A percentile compares a stretch with the other conserved stretches of the same genome.
These are phyloP conservation scores for Cytospora schulzeri DNA, from an alignment of 2,329 filamentous ascomycete genomes.

Conservation along the genomic window DNA sequence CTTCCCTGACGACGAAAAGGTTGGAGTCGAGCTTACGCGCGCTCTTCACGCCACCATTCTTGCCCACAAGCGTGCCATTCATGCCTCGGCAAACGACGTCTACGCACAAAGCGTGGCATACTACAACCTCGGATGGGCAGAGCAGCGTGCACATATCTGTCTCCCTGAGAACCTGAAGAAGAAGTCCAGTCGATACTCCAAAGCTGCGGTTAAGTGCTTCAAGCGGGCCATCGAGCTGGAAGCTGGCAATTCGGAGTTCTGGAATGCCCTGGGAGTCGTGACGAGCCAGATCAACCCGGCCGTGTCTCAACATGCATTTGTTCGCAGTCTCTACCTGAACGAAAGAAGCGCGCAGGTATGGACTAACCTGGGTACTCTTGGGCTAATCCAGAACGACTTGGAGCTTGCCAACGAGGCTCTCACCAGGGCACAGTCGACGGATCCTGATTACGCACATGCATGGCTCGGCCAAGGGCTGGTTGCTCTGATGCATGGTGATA, in stretches of 20 bases:
- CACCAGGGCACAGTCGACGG: constrained; percentile 86
- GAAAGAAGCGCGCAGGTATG: constrained; percentile 83
- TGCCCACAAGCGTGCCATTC: constrained; percentile 83
- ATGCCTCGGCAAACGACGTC: constrained; percentile 69
- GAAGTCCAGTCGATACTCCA: constrained; percentile 69
- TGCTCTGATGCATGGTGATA: constrained; percentile 70
- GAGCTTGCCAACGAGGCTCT: constrained; percentile 90
- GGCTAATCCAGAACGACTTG: constrained; percentile 79
- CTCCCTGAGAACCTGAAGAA: constrained; percentile 56
- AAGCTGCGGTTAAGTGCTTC: constrained; percentile 84
- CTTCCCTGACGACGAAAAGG: constrained; percentile 49
- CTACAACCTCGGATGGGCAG: constrained; percentile 96
- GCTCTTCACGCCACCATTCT: constrained; percentile 75
- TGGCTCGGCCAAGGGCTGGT: constrained; percentile 94
- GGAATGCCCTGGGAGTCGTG: constrained; percentile 92
- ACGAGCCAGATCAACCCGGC: constrained; percentile 84
- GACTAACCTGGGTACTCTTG: constrained; percentile 89
- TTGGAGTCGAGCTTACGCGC: constrained; percentile 54
- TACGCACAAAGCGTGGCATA: constrained; percentile 94
- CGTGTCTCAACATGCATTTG: constrained; percentile 90
- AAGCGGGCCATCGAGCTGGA: constrained; percentile 96
- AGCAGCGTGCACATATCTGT: constrained; percentile 77
- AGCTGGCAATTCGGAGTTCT: constrained; percentile 91
- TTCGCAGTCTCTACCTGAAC: constrained; percentile 89
- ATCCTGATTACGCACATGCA: constrained; percentile 89